Evolutionary conservation across 2,329 filamentous ascomycete species (phyloP).

Genomic region (Neonectria punicea): DNA sequence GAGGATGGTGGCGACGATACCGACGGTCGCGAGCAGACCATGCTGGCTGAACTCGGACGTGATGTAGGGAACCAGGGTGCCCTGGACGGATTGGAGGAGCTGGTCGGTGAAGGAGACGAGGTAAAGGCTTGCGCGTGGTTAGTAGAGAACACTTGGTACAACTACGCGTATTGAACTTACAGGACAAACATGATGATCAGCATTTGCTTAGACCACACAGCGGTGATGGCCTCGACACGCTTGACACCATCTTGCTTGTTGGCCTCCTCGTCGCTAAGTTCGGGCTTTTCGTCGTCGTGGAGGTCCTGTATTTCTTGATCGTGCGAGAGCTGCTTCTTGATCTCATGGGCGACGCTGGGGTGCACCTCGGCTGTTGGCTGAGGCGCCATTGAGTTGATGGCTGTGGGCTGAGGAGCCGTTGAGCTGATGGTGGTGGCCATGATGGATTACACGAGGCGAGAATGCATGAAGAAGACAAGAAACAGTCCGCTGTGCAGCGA

Average conservation of each 20-base stretch:
- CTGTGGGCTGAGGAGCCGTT: neutral
- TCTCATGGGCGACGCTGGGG: neutral
- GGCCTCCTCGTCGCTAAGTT: constrained; percentile 28
- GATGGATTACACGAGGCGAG: neutral
- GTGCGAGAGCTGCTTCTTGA: constrained; percentile 2
- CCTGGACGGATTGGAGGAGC: constrained; percentile 50
- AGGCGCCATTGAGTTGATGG: neutral
- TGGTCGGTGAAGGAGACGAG: constrained; percentile 52
- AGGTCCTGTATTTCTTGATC: neutral
- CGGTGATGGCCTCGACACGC: constrained; percentile 52
- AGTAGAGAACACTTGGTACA: neutral
- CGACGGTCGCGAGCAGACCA: constrained; percentile 72
- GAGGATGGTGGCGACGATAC: constrained; percentile 65
- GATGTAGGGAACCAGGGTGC: constrained; percentile 70
- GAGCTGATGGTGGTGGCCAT: neutral
- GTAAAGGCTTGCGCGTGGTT: constrained; percentile 47
- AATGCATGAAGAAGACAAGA: neutral
- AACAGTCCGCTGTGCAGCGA: neutral
- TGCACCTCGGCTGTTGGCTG: constrained; percentile 4
- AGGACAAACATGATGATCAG: constrained; percentile 50
- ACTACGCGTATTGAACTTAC: constrained; percentile 40
- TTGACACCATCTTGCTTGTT: constrained; percentile 51
- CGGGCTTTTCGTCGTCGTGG: constrained; percentile 1
- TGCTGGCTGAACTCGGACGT: constrained; percentile 73
- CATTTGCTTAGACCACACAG: constrained; percentile 50